Evolutionary conservation across 176 grass and related monocot genomes (phyloP), one percentile per base, ranked within the genome.

Genomic region (Olyra latifolia): DNA sequence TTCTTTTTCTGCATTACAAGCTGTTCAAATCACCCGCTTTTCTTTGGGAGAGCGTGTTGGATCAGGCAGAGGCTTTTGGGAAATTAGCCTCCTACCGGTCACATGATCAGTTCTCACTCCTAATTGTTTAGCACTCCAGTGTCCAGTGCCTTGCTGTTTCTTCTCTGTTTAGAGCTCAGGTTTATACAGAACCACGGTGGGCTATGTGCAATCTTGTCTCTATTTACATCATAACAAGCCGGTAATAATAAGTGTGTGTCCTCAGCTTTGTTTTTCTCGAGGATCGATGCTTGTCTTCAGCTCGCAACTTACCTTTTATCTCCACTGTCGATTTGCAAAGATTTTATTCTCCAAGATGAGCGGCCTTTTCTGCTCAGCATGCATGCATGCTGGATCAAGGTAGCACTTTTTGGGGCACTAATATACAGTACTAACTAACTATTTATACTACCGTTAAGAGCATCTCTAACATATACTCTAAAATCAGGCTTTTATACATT

Each of bases 331-430:
- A 10, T 73, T 74, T 73, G 75, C 81, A 2, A 3, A 68, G 59
- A 84, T 79, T 79, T 88, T 61, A 20, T 74, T 88, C 80, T 7
- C 49, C 16, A 43, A 52, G 32, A 59, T 67, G 71, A 25, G 25
- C 69, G 13, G 66, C 79, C 57, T 72, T 54, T 64, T 35, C 32
- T 35, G 32, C 16, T 40, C 47, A 46, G 53, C 73, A 45, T 65
- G 73, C 73, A 45, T 65, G 73, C 58, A 78, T 40, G 58, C 12
- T 20, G 38, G 14, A 27, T 73, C 25, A 66, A 45, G 38, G 65
- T 15, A 17, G 1, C 23, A 32, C 8, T 55, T 56, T 24, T 17
- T 12, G 13, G 13, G 24, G 10, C 61, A 66, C 24, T 40, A 52
- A 5, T 29, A 32, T 32, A n/a, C n/a, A n/a, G n/a, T n/a, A 16